Conservation (phyloP, 106 monocot species). For the Dendrobium catenatum region DNA sequence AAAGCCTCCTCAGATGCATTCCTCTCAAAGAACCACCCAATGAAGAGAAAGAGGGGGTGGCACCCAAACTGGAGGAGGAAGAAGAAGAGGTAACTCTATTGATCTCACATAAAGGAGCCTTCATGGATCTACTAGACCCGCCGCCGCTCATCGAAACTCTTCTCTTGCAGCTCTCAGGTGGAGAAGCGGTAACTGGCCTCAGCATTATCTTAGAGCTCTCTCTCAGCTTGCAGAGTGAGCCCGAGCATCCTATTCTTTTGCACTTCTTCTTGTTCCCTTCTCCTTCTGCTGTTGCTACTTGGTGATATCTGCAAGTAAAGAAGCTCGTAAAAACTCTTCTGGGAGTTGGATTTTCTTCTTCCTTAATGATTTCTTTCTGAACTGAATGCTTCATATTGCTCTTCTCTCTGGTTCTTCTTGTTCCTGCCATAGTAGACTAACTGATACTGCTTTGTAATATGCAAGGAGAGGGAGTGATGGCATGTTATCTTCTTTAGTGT, state of each 20-base stretch:
- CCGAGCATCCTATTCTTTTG: constrained; percentile 42
- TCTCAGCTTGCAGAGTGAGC: constrained; percentile 38
- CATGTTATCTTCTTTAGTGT: not conserved
- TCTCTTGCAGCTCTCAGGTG: constrained; percentile 19
- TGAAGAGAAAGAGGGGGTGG: constrained; percentile 29
- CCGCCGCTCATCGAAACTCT: constrained; percentile 1
- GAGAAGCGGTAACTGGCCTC: not conserved
- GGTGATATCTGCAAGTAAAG: constrained; percentile 43
- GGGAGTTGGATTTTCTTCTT: constrained; percentile 11
- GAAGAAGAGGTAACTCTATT: constrained; percentile 21
- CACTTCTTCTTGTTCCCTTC: constrained; percentile 11
- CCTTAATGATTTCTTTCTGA: constrained; percentile 4
- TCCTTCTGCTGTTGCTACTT: not conserved
- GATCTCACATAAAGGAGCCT: constrained; percentile 24
- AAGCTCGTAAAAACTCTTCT: constrained; percentile 26
- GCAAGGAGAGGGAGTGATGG: not conserved
- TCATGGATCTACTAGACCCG: constrained; percentile 14
- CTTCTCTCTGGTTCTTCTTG: constrained; percentile 10
- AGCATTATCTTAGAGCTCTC: constrained; percentile 25
- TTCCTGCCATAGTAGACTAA: constrained; percentile 26
- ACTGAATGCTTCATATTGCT: constrained; percentile 13
- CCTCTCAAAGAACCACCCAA: constrained; percentile 65
- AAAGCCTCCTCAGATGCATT: constrained; percentile 63
- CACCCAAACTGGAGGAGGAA: not conserved
- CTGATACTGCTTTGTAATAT: not conserved